phyloP scores from a whole-genome alignment of 1,284 basidiomycete species.

The Marasmius tenuissimus region DNA sequence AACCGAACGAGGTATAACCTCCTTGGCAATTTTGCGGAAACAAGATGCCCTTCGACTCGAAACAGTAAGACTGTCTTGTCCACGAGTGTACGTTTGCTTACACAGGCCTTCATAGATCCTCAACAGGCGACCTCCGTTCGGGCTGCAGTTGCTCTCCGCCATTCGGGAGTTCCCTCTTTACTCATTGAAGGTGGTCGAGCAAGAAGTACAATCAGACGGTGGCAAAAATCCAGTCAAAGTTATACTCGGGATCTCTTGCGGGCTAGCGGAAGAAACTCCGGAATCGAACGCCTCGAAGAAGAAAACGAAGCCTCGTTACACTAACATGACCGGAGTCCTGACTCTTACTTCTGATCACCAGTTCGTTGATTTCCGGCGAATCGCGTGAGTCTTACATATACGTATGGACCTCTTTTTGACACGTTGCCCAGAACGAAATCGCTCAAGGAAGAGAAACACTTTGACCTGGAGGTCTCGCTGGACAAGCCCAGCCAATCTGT shows the following conservation, averaged over 20 bases:
- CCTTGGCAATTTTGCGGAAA: conserved; percentile 54
- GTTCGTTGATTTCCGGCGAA: conserved; percentile 75
- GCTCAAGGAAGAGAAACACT: conserved; percentile 56
- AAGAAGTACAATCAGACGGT: conserved; percentile 36
- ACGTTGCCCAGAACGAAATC: conserved; percentile 57
- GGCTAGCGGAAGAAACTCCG: conserved; percentile 34
- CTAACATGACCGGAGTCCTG: conserved; percentile 68
- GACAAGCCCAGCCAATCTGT: conserved; percentile 76
- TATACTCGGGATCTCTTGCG: conserved; percentile 60
- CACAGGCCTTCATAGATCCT: conserved; percentile 51
- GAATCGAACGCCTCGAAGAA: conserved; percentile 26
- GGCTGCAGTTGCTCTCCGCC: conserved; percentile 60
- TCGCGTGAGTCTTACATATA: conserved; percentile 48
- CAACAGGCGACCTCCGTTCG: conserved; percentile 73
- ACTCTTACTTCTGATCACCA: conserved; percentile 71
- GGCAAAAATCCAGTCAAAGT: conserved; percentile 58
- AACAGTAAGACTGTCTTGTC: conserved; percentile 39
- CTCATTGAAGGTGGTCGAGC: conserved; percentile 47
- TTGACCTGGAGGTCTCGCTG: conserved; percentile 55
- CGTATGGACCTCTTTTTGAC: conserved; percentile 1
- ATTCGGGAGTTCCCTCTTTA: conserved; percentile 69
- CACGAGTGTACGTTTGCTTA: conserved; percentile 1
- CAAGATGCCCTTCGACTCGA: conserved; percentile 64
- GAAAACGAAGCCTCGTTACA: conserved; percentile 43
- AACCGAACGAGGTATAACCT: conserved; percentile 68